Base-by-base conservation (phyloP, 495 filamentous ascomycete genomes). In the Xylaria acuta region DNA sequence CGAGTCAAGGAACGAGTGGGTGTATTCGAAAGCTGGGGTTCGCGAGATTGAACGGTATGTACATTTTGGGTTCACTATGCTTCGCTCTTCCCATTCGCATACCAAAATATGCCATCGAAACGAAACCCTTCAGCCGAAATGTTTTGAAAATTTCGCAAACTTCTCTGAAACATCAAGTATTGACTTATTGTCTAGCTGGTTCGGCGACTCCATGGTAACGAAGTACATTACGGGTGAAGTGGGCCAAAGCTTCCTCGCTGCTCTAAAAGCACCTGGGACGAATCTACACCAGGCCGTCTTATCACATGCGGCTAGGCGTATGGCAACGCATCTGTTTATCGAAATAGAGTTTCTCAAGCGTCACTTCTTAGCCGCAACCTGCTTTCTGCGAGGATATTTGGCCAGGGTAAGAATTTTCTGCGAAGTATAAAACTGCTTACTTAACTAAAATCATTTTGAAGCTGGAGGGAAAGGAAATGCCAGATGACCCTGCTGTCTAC, bases 181-280 rank as follows among this genome's bases (percentile, higher is more conserved):
- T 67, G 32, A 67, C 27, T 67, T 25, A n/a, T 32, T 27, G 25
- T 54, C 5, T 49, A 69, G 78, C 14, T 82, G 80, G 81, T 63
- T 83, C 30, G 67, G 62, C 11, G 78, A 82, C 67, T 80, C 81
- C 12, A 77, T 76, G 5, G 80, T 82, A 8, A 79, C 78, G 11
- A 77, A 74, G 43, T 63, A 68, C 40, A 77, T 83, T 38, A 72
- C 72, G 16, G 65, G 72, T 16, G 71, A 70, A 9, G 40, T 41
- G 32, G 74, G 70, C 27, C 25, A 73, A 62, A 73, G 67, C 69
- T 60, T 74, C 53, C 41, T 76, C 18, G 43, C 66, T 68, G 60
- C 73, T 20, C 41, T 73, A 27, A 72, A 80, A 64, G 6, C 43
- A 38, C 20, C 71, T 30, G n/a, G 74, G 66, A 25, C 69, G 63